Conservation (phyloP, 306 rosid species). For the Hippophae gyantsensis region DNA sequence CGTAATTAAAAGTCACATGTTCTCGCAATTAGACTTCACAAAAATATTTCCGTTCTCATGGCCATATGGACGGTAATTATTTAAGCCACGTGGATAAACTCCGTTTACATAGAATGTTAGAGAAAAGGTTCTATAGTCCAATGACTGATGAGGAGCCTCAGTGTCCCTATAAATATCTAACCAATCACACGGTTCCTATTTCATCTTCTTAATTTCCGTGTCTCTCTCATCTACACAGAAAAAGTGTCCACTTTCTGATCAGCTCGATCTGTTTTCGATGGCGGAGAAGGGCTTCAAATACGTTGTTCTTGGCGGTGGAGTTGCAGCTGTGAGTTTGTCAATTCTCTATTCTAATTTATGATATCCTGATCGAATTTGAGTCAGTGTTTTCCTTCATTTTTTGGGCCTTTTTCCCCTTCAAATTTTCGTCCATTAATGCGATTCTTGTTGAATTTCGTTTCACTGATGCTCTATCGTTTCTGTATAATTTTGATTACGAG, state of each 20-base stretch:
- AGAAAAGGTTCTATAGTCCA: not conserved
- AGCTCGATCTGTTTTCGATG: constrained; percentile 33
- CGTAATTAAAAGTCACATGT: too few relatives aligned
- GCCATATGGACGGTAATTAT: constrained; percentile 4
- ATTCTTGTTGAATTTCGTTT: too few relatives aligned
- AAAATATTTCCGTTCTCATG: too few relatives aligned
- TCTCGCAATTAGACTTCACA: too few relatives aligned
- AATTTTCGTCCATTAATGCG: too few relatives aligned
- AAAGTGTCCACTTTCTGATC: not conserved
- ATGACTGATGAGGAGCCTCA: not conserved
- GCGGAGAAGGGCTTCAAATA: constrained; percentile 68
- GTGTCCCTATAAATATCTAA: constrained; percentile 8
- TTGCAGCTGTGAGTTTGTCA: constrained; percentile 65
- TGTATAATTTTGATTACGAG: not conserved
- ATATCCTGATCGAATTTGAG: too few relatives aligned
- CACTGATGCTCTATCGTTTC: too few relatives aligned
- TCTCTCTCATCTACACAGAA: not conserved
- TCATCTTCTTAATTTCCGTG: not conserved
- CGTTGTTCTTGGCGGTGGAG: constrained; percentile 87
- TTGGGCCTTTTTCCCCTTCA: too few relatives aligned
- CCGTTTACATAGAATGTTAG: not conserved
- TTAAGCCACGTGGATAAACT: constrained; percentile 34
- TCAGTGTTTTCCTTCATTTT: too few relatives aligned
- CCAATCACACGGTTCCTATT: not conserved
- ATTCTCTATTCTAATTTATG: constrained; percentile 1